Conservation (phyloP, 352 stramenopile genomes). For the Globisporangium carolinianum region DNA sequence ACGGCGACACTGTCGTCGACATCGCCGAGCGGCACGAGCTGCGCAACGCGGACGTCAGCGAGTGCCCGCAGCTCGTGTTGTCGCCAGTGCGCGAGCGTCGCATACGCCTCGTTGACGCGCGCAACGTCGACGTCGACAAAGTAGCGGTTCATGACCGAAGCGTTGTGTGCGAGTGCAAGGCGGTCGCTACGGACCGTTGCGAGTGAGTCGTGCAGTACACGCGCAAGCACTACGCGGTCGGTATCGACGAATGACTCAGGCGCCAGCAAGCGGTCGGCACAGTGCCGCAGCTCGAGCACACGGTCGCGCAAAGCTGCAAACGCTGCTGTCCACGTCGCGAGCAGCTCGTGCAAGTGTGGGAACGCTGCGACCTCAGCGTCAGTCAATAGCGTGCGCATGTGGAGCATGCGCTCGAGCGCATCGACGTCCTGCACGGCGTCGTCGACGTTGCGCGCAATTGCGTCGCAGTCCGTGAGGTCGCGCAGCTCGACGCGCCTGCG, state of each 20-base stretch:
- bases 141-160: slow-evolving; percentile 48
- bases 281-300: slow-evolving; percentile 26
- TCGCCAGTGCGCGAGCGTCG: slow-evolving; percentile 25
- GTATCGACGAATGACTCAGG: slow-evolving; percentile 14
- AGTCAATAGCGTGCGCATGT: slow-evolving; percentile 19
- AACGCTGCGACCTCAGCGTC: slow-evolving; percentile 22
- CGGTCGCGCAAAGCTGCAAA: slow-evolving; percentile 25
- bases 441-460: slow-evolving; percentile 30
- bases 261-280: slow-evolving; percentile 21
- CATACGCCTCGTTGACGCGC: slow-evolving; percentile 33
- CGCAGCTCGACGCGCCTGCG: slow-evolving; percentile 21
- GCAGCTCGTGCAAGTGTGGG: slow-evolving; percentile 26
- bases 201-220: slow-evolving; percentile 38
- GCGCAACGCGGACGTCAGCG: slow-evolving; percentile 28
- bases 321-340: slow-evolving; percentile 20
- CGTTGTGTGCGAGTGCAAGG: slow-evolving; percentile 28
- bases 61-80: slow-evolving; percentile 26
- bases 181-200: slow-evolving; percentile 34
- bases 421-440: slow-evolving; percentile 31
- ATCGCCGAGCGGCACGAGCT: slow-evolving; percentile 29
- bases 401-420: slow-evolving; percentile 39
- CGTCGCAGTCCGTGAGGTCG: slow-evolving; percentile 19
- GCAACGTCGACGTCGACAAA: slow-evolving; percentile 53
- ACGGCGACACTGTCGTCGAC: slow-evolving; percentile 25
- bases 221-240: slow-evolving; percentile 19